Evolutionary conservation across 371 early-diverging fungal genomes (phyloP).

Genomic region (Apophysomyces elegans): DNA sequence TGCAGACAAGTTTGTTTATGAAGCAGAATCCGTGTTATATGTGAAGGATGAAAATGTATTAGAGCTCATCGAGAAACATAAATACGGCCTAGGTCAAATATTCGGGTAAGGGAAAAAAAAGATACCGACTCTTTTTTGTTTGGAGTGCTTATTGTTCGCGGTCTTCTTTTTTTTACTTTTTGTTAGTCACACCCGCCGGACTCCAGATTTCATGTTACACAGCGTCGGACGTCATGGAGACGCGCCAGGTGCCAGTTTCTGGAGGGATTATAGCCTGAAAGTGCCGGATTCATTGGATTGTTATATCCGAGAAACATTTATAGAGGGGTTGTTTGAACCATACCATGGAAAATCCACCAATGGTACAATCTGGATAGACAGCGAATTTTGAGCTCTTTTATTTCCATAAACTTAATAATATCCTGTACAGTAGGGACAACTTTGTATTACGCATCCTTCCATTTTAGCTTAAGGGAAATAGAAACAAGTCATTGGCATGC

Average conservation of each 20-base stretch:
- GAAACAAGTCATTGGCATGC: no score
- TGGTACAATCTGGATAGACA: conserved; percentile 3
- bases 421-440: no score
- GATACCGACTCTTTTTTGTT: neutral
- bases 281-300: conserved; percentile 43
- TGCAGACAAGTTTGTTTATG: conserved; percentile 41
- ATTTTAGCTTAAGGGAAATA: no score
- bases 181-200: conserved; percentile 36
- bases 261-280: conserved; percentile 48
- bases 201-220: conserved; percentile 47
- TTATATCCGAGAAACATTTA: conserved; percentile 51
- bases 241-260: conserved; percentile 44
- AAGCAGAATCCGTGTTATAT: conserved; percentile 46
- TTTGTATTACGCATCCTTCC: no score
- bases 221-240: conserved; percentile 47
- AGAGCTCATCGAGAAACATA: conserved; percentile 46
- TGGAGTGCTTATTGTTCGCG: neutral
- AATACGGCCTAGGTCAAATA: conserved; percentile 53
- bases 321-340: conserved; percentile 41
- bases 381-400: neutral
- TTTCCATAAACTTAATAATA: neutral
- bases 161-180: neutral
- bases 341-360: neutral
- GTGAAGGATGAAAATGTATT: conserved; percentile 39
- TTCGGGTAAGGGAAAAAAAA: conserved; percentile 37